Conservation (phyloP, 495 filamentous ascomycete species). For the Trichoderma asperelloides region DNA sequence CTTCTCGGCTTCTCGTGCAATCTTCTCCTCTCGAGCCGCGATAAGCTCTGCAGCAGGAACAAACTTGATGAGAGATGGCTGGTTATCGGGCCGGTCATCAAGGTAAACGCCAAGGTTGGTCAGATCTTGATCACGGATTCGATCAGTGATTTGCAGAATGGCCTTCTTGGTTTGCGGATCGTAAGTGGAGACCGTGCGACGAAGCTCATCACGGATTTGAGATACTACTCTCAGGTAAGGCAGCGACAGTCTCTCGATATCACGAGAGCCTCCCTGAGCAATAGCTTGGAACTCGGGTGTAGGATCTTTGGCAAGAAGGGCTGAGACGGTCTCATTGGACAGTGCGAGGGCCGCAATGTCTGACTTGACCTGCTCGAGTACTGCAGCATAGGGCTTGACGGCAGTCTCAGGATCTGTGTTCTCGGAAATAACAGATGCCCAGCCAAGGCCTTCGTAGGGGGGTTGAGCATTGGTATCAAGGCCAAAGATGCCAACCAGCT, state of each 20-base stretch:
- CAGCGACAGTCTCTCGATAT: slow-evolving; percentile 45
- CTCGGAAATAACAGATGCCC: slow-evolving; percentile 59
- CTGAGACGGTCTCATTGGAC: slow-evolving; percentile 19
- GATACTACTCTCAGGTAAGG: slow-evolving; percentile 59
- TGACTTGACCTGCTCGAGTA: slow-evolving; percentile 27
- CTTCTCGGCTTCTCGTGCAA: slow-evolving; percentile 43
- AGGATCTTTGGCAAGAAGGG: slow-evolving; percentile 26
- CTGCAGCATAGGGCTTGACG: slow-evolving; percentile 36
- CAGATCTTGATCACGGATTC: slow-evolving; percentile 69
- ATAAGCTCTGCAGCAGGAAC: slow-evolving; percentile 60
- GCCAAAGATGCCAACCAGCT: slow-evolving; percentile 75
- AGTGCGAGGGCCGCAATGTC: slow-evolving; percentile 31
- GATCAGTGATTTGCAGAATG: slow-evolving; percentile 63
- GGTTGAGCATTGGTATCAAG: slow-evolving; percentile 60
- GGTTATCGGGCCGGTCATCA: slow-evolving; percentile 60
- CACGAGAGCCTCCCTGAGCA: slow-evolving; percentile 28
- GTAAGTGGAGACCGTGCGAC: slow-evolving; percentile 46
- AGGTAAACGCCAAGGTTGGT: slow-evolving; percentile 76
- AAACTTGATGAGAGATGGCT: slow-evolving; percentile 75
- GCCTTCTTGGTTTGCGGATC: slow-evolving; percentile 40
- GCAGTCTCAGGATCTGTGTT: slow-evolving; percentile 32
- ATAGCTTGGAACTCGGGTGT: slow-evolving; percentile 33
- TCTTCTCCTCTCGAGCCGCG: slow-evolving; percentile 64
- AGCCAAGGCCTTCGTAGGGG: slow-evolving; percentile 60
- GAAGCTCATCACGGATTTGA: slow-evolving; percentile 57